Evolutionary conservation across 163 green algal genomes (phyloP), one percentile per base, ranked within the genome.

Genomic region (Chlamydomonas reinhardtii): DNA sequence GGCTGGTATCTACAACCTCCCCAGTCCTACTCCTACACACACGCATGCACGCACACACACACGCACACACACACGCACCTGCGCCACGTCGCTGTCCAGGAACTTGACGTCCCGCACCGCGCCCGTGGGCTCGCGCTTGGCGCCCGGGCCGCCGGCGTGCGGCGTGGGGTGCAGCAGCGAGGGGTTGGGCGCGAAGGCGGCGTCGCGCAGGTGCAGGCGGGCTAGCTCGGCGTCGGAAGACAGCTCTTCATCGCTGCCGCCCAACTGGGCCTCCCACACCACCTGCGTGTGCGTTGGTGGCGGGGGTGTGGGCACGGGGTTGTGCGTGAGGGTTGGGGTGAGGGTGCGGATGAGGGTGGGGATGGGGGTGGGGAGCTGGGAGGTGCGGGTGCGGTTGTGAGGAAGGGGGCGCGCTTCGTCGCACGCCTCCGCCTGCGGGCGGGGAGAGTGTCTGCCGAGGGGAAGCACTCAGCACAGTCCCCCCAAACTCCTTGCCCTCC

Each of bases 211-310:
- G 73, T 89, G 65, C 73, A 86, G 24, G 11, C 56, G 83, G n/a
- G 34, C 79, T 84, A 87, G 31, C 73, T 92, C 84, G 1, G 74
- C 72, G 32, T 92, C 88, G 43, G 93, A 89, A 82, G 94, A 91
- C 35, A 94, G 56, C 15, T 93, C 91, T 4, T 90, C 90, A 39
- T 97, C 93, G 43, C 95, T 91, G 29, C 85, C 88, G 4, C 92
- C 93, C 27, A 97, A 88, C 68, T 93, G 88, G 0, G 91, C 84
- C 70, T 95, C 87, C 65, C 94, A 94, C 6, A 97, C 65, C 4
- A 94, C 39, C 94, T 97, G 89, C 85, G 14, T 56, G 48, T 22
- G 12, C 2, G 8, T 16, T 54, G 43, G 8, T 16, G 8, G 43
- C 43, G 75, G 2, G 72, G 15, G 14, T 15, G 74, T 34, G 31